Base-by-base conservation (phyloP, 495 filamentous ascomycete species). In the Aspergillus hancockii region DNA sequence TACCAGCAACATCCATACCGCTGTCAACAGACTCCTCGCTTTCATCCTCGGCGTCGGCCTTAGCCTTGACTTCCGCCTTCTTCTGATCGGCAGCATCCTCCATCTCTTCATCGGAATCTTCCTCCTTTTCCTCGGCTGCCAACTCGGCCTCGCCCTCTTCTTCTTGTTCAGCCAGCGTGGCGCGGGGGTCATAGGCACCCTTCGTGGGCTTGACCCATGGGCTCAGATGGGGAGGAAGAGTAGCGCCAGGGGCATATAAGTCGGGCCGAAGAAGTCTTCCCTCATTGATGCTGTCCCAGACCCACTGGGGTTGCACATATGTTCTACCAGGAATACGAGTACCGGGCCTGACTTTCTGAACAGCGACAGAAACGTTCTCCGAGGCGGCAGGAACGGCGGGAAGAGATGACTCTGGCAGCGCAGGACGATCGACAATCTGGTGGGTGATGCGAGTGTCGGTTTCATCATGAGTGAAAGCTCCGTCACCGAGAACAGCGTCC, bases 241-340 rank as follows among this genome's bases (percentile, higher is more conserved):
- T 85, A 14, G 92, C 89, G 19, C 94, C 95, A 4, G 95, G 93
- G 3, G 85, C 90, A 62, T 98, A 98, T 2, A 94, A 78, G 69
- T 96, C 91, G 13, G 93, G 87, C 38, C 89, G 81, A 61, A 97
- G 88, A 38, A 98, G 75, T 71, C 90, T 90, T 41, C 90, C 90
- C 25, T 90, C 86, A 72, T 98, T 98, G 63, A 97, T 76, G 67
- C 89, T 91, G 62, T 98, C 94, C 94, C 94, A 98, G 14, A 98
- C 84, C 92, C 96, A 98, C 69, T 98, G 94, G 21, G 94, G 94
- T 75, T 98, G 94, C 50, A 98, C 73, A 63, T 98, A 98, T 47
- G 87, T 92, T 49, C 94, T 80, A 23, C 92, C 93, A 8, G 93
- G 92, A 59, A 97, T 86, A 34, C 93, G 83, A 57, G 84, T 82